Evolutionary conservation across 1,139 yeast genomes (phyloP), one percentile per base, ranked within the genome.

Genomic region (Yamadazyma pseudoaaseri): DNA sequence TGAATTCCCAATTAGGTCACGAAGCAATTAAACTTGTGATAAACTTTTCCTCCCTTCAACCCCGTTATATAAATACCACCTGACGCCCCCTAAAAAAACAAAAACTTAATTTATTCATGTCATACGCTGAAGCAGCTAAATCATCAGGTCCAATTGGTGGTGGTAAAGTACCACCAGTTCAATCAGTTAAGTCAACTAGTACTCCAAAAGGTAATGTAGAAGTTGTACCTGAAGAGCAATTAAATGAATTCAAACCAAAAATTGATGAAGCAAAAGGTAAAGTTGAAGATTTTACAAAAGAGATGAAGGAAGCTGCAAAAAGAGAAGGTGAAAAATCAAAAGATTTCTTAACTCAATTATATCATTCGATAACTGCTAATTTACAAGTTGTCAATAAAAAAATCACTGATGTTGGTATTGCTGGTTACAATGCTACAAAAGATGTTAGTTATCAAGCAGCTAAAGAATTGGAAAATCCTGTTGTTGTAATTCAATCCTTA

Each of bases 381-480:
- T 16, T 28, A 16, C 20, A 29, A 11, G 25, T 26, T 14, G 37
- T 38, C n/a, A 25, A 31, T 20, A 25, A 36, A 3, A 29, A 33
- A 8, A 27, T 43, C 18, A 33, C 36, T 21, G 42, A 41, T 16
- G 29, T 45, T 17, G 49, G 49, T 7, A 26, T 45, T 20, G 27
- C 17, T n/a, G 34, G 37, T 10, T 29, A 22, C 13, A 28, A 31
- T 13, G 18, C 37, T 18, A 23, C 36, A 5, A 24, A 34, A 8
- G 25, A 29, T 18, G 27, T 28, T 21, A 35, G 37, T n/a, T 13
- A 20, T 9, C n/a, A 17, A 8, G 27, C 42, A 6, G 31, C 27
- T 13, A 29, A 28, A 6, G 50, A 46, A 34, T 62, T 79, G 44
- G 69, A 77, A 51, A 79, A 80, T 60, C 86, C 86, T 1, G 83